A percentile compares a stretch with the other conserved stretches of the same genome.
phyloP scores from a whole-genome alignment of 768 basidiomycete genomes.

The Tricholomella constricta region DNA sequence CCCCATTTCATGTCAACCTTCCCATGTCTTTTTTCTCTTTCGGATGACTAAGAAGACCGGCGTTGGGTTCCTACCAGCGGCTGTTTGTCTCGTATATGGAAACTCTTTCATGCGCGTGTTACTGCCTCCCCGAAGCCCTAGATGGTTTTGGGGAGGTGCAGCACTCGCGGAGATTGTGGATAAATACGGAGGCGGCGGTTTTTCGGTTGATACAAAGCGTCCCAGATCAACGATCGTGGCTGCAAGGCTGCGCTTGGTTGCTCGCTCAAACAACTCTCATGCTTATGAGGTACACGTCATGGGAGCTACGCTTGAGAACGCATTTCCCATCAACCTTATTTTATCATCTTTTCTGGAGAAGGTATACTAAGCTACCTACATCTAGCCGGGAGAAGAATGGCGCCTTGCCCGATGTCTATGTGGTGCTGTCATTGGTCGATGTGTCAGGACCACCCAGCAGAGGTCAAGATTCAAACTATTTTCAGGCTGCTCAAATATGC shows the following conservation, averaged over 20 bases:
- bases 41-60: conserved; percentile 93
- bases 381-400: conserved; percentile 65
- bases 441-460: conserved; percentile 50
- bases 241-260: conserved; percentile 27
- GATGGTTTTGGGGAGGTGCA: conserved; percentile 50
- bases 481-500: conserved; percentile 86
- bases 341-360: too few relatives aligned
- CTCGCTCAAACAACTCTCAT: conserved; percentile 89
- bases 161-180: conserved; percentile 22
- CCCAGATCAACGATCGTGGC: conserved; percentile 61
- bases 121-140: conserved; percentile 50
- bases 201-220: conserved; percentile 94
- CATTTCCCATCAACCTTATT: conserved; percentile 43
- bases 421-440: conserved; percentile 79
- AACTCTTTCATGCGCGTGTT: conserved; percentile 15
- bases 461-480: conserved; percentile 37
- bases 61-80: conserved; percentile 80
- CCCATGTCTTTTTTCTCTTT: conserved; percentile 11
- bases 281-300: conserved; percentile 64
- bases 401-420: conserved; percentile 73
- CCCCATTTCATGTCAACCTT: conserved; percentile 12
- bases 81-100: conserved; percentile 33
- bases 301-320: conserved; percentile 91
- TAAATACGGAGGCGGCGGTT: conserved; percentile 32
- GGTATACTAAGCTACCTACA: conserved; percentile 7